Percentiles rank a stretch among this genome's conserved stretches.
Conservation (phyloP, 345 rosid genomes). For the Gossypium stocksii region DNA sequence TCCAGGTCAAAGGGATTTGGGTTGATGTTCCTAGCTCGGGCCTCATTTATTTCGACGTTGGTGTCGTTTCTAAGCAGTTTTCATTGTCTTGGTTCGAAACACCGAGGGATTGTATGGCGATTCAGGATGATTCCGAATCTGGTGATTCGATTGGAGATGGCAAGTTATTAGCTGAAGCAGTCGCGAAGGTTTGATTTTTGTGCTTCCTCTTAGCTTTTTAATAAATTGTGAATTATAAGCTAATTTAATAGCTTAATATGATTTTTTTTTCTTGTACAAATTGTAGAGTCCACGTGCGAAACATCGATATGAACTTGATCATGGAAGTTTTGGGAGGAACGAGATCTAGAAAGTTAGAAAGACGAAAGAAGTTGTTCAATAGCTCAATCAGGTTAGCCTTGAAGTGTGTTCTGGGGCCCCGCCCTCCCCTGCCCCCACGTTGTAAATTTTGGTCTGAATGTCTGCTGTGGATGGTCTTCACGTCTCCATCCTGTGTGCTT, state of each 20-base stretch:
- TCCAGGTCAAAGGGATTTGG: slow-evolving; percentile 76
- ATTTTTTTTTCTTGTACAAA: neutral
- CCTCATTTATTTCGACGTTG: slow-evolving; percentile 83
- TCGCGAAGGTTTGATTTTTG: slow-evolving; percentile 35
- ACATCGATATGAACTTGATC: slow-evolving; percentile 28
- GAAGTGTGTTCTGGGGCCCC: slow-evolving; percentile 16
- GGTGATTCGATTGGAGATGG: slow-evolving; percentile 16
- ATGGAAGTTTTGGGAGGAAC: slow-evolving; percentile 26
- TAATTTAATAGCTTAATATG: neutral
- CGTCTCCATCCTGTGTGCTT: slow-evolving; percentile 45
- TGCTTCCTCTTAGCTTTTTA: neutral
- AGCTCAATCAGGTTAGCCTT: slow-evolving; percentile 34
- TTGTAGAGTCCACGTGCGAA: slow-evolving; percentile 42
- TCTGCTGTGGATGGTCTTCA: slow-evolving; percentile 32
- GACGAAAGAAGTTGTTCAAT: slow-evolving; percentile 20
- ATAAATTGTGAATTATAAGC: neutral
- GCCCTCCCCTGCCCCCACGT: slow-evolving; percentile 7
- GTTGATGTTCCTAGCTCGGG: slow-evolving; percentile 92
- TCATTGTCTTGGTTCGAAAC: slow-evolving; percentile 82
- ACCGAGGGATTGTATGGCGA: slow-evolving; percentile 72
- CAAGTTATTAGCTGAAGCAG: slow-evolving; percentile 20
- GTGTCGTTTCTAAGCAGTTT: slow-evolving; percentile 79
- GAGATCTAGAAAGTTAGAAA: slow-evolving; percentile 27
- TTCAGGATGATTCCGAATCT: slow-evolving; percentile 11
- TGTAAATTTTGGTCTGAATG: slow-evolving; percentile 34